phyloP scores from a whole-genome alignment of 208 protist genomes.

The Entamoeba moshkovskii region DNA sequence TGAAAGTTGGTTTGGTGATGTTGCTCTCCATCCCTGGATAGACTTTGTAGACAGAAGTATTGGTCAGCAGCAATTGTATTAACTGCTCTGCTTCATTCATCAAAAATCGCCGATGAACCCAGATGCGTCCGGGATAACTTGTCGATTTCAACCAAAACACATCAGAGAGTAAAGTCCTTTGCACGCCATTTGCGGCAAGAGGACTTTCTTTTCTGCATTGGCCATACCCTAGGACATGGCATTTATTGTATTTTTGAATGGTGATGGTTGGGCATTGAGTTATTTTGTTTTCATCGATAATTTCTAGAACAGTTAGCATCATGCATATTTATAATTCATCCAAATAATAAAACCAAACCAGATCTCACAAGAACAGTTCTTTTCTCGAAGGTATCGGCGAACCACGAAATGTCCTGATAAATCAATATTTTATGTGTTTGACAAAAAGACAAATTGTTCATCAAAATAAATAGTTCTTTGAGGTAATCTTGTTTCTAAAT shows the following conservation, averaged over 20 bases:
- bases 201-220: neutral
- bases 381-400: neutral
- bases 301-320: no score
- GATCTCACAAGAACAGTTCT: neutral
- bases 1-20: neutral
- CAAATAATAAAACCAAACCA: no score
- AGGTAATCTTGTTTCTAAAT: no score
- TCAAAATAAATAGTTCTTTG: no score
- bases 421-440: neutral
- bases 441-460: neutral
- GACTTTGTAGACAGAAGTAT: neutral
- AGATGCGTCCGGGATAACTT: neutral
- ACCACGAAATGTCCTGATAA: neutral
- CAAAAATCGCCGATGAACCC: neutral
- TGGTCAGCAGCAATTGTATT: neutral
- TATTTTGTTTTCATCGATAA: neutral
- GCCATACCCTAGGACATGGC: neutral
- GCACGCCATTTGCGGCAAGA: neutral
- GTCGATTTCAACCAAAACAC: neutral
- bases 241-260: neutral
- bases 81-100: neutral
- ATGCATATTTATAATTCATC: no score
- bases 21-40: neutral
- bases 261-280: neutral
- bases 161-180: neutral